Evolutionary conservation across 257 asterid species (phyloP).

Genomic region (Vinca minor): DNA sequence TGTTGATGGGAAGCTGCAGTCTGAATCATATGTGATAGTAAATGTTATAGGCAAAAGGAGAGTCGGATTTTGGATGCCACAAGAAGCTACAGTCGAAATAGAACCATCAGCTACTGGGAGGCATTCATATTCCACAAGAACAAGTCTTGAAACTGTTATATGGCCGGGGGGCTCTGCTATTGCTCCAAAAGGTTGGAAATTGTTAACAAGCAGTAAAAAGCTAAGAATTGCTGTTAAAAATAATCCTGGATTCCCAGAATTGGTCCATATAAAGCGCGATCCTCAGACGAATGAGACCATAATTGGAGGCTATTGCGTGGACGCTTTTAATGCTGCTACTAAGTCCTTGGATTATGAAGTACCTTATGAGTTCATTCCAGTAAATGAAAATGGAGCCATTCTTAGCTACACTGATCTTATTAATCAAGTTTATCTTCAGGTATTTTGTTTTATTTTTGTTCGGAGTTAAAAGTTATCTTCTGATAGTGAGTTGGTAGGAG

Average conservation of each 20-base stretch:
- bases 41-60: slow-evolving; percentile 27
- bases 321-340: slow-evolving; percentile 30
- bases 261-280: slow-evolving; percentile 17
- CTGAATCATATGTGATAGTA: slow-evolving; percentile 23
- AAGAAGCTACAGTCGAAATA: slow-evolving; percentile 20
- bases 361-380: slow-evolving; percentile 24
- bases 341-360: slow-evolving; percentile 15
- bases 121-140: slow-evolving; percentile 15
- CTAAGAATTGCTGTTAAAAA: slow-evolving; percentile 28
- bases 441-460: not conserved
- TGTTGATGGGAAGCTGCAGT: slow-evolving; percentile 20
- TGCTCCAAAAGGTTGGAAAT: slow-evolving; percentile 16
- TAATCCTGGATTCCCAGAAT: slow-evolving; percentile 16
- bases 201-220: not conserved
- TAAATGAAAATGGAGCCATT: not conserved
- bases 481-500: no score
- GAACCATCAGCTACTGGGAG: slow-evolving; percentile 7
- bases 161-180: slow-evolving; percentile 20
- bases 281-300: slow-evolving; percentile 11
- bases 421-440: slow-evolving; percentile 25
- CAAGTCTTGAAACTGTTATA: slow-evolving; percentile 11
- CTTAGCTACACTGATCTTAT: slow-evolving; percentile 23
- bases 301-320: slow-evolving; percentile 24
- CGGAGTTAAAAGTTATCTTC: no score
- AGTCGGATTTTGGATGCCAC: slow-evolving; percentile 34